Percentiles rank a stretch among this genome's conserved stretches.
Evolutionary conservation across 2,329 filamentous ascomycete genomes (phyloP).

Genomic region (Piedraia hortae): DNA sequence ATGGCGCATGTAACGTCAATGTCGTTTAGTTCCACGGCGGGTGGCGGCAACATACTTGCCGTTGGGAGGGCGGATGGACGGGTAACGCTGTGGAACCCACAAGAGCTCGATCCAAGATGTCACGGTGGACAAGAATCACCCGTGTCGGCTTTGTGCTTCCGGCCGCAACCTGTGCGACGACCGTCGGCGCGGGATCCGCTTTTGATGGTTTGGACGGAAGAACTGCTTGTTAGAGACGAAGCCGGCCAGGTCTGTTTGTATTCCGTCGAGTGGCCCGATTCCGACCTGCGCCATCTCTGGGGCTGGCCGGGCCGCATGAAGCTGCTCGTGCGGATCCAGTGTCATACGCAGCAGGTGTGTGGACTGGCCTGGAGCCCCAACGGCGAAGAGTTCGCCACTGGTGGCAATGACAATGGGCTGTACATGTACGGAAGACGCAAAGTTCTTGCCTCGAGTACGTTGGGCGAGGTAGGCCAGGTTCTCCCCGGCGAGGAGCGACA

Average conservation of each 20-base stretch:
- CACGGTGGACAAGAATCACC: conserved; percentile 42
- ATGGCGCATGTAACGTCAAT: conserved; percentile 44
- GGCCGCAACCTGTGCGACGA: conserved; percentile 30
- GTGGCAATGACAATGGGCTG: conserved; percentile 78
- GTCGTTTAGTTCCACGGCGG: conserved; percentile 62
- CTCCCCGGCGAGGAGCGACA: conserved; percentile 28
- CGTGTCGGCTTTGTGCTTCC: conserved; percentile 60
- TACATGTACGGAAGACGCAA: conserved; percentile 47
- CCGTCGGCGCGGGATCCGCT: conserved; percentile 22
- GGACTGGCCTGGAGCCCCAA: conserved; percentile 68
- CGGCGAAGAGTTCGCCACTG: conserved; percentile 54
- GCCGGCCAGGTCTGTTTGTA: conserved; percentile 66
- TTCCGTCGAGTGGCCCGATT: conserved; percentile 50
- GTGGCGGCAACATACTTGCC: conserved; percentile 54
- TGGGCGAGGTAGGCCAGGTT: conserved; percentile 8
- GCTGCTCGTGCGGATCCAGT: conserved; percentile 45
- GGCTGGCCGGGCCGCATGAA: conserved; percentile 56
- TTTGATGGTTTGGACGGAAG: conserved; percentile 39
- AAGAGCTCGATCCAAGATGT: conserved; percentile 43
- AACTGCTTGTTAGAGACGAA: conserved; percentile 69
- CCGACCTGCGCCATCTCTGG: conserved; percentile 33
- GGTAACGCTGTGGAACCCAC: conserved; percentile 51
- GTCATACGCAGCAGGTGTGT: conserved; percentile 76
- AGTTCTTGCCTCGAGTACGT: conserved; percentile 14
- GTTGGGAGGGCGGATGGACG: conserved; percentile 55